Base-by-base conservation (phyloP, 2,329 filamentous ascomycete genomes). In the Cytospora chrysosperma region DNA sequence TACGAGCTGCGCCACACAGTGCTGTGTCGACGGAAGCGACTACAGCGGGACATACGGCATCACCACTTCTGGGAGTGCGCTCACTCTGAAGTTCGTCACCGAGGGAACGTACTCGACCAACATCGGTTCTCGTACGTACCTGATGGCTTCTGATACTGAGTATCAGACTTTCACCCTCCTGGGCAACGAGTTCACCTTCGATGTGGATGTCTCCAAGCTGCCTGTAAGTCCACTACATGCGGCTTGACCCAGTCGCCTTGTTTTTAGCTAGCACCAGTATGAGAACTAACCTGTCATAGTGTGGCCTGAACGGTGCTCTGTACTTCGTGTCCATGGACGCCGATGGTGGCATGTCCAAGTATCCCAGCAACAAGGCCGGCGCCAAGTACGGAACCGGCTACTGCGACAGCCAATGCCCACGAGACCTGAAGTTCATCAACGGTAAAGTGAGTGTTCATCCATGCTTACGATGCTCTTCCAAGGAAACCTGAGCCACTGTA, bases 261-360 rank as follows among this genome's bases (percentile, higher is more conserved):
- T 4, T 12, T 32, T 2, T 15, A 69, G 75, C 79, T 51, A 74
- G 76, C 43, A n/a, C n/a, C n/a, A 70, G 76, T 65, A 81, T 80
- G 77, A 74, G 77, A 17, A 32, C 19, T 57, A 17, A 52, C 3
- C 9, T 59, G 12, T 15, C 3, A 17, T 27, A 66, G 54, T 89
- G 87, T 69, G 87, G 87, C 63, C 75, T 89, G 64, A 88, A 89
- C 73, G 86, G 85, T 59, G 86, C 86, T 30, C 73, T 88, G 27
- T 88, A 88, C 69, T 74, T 71, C 51, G 70, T 68, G 24, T 68
- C 69, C 40, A 67, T 67, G 65, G 65, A 67, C 21, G 57, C 61
- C 57, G 65, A 67, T 30, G 79, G 79, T 63, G 79, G 79, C 26
- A 69, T 75, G 70, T 65, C 69, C 70, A 78, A 78, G 69, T 77